Conservation (phyloP, 257 asterid genomes). For the Solanum megistacrolobum region DNA sequence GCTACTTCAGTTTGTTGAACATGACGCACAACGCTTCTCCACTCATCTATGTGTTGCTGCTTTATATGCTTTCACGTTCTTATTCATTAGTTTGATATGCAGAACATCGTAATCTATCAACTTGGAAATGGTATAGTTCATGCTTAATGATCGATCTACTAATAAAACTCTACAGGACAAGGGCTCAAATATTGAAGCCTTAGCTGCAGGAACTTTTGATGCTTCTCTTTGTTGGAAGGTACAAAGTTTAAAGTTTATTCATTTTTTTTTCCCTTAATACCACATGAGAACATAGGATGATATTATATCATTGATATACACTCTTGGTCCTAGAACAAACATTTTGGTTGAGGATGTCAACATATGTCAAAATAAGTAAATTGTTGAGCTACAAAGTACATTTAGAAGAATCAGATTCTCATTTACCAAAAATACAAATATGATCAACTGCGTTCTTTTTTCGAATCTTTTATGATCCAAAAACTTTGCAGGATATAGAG, state of each 20-base stretch:
- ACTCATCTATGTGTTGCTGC: background rate
- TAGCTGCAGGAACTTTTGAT: conserved; percentile 31
- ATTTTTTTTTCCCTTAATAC: background rate
- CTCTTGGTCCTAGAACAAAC: background rate
- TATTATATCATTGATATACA: background rate
- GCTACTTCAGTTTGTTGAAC: background rate
- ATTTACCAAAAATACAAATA: background rate
- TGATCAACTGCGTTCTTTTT: background rate
- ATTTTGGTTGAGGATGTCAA: background rate
- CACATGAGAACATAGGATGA: background rate
- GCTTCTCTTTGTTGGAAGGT: conserved; percentile 54
- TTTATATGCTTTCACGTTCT: background rate
- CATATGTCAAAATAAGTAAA: background rate
- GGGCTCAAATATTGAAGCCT: conserved; percentile 44
- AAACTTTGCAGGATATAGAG: conserved; percentile 40
- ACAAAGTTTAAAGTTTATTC: background rate
- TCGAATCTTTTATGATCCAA: background rate
- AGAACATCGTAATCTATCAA: background rate
- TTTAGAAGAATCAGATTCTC: background rate
- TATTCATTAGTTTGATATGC: background rate
- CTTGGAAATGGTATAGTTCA: background rate
- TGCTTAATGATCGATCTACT: background rate
- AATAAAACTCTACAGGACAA: conserved; percentile 23
- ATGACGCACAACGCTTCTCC: background rate
- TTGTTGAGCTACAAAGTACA: background rate